Conservation (phyloP, 129 eudicot genomes). For the Cynara cardunculus region DNA sequence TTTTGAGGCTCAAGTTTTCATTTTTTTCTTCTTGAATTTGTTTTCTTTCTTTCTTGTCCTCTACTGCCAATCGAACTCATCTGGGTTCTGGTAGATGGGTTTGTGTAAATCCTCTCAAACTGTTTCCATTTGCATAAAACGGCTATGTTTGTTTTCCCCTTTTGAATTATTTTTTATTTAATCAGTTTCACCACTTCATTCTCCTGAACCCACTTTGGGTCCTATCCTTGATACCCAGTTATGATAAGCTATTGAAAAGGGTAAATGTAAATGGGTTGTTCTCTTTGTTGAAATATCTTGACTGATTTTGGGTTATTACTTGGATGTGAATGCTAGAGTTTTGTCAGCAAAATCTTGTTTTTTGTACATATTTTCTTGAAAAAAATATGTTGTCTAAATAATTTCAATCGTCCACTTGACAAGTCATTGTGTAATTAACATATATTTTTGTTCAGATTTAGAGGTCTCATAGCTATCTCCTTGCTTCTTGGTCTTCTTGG, state of each 20-base stretch:
- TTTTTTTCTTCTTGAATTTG: neutral
- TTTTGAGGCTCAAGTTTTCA: neutral
- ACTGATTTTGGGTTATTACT: neutral
- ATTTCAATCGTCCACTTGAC: neutral
- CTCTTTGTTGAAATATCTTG: neutral
- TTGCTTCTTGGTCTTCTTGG: constrained; percentile 11
- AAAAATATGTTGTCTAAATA: constrained; percentile 15
- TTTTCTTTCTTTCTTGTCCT: neutral
- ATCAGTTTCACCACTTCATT: neutral
- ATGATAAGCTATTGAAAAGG: neutral
- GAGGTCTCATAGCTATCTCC: neutral
- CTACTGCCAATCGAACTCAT: constrained; percentile 11
- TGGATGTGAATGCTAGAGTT: constrained; percentile 10
- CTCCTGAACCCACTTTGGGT: neutral
- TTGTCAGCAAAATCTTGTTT: neutral
- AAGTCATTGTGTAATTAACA: neutral
- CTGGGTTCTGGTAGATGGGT: neutral
- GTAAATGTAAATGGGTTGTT: neutral
- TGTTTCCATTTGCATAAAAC: neutral
- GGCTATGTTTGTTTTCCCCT: neutral
- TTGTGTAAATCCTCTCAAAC: neutral
- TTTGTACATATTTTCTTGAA: neutral
- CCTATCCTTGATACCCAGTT: neutral
- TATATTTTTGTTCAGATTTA: constrained; percentile 13
- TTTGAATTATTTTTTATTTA: neutral